Conservation (phyloP, 2,329 filamentous ascomycete genomes). For the Penicillium concentricum region DNA sequence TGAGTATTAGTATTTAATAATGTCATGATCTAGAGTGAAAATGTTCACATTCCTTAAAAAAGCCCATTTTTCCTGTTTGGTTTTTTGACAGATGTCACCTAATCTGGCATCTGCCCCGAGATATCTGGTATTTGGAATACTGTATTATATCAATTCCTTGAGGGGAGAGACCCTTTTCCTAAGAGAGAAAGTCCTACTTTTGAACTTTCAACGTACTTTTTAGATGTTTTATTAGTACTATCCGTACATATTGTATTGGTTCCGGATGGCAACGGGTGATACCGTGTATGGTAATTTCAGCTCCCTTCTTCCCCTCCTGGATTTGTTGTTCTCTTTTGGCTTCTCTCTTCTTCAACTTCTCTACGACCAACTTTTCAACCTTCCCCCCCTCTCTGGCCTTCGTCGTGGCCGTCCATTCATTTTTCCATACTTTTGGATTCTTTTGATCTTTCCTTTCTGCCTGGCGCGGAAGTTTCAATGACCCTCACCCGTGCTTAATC, state of each 20-base stretch:
- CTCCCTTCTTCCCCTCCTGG: constrained; percentile 5
- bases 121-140: background rate
- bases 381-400: constrained; percentile 18
- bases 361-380: constrained; percentile 18
- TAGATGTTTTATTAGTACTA: too few species aligned
- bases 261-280: background rate
- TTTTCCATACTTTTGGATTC: constrained; percentile 7
- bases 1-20: too few species aligned
- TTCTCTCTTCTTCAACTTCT: constrained; percentile 12
- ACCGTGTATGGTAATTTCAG: constrained; percentile 2
- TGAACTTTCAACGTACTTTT: too few species aligned
- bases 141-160: background rate
- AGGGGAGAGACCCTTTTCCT: background rate
- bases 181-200: background rate
- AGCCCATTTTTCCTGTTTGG: background rate
- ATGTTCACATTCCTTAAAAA: background rate
- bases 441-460: constrained; percentile 16
- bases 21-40: too few species aligned
- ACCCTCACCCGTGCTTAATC: constrained; percentile 18
- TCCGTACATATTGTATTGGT: too few species aligned
- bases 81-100: constrained; percentile 1
- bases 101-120: constrained; percentile 1
- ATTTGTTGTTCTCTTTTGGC: constrained; percentile 14
- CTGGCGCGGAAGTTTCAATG: constrained; percentile 30
- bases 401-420: constrained; percentile 30